Evolutionary conservation across 169 alveolate genomes (phyloP).

Genomic region (Plasmodium gaboni): DNA sequence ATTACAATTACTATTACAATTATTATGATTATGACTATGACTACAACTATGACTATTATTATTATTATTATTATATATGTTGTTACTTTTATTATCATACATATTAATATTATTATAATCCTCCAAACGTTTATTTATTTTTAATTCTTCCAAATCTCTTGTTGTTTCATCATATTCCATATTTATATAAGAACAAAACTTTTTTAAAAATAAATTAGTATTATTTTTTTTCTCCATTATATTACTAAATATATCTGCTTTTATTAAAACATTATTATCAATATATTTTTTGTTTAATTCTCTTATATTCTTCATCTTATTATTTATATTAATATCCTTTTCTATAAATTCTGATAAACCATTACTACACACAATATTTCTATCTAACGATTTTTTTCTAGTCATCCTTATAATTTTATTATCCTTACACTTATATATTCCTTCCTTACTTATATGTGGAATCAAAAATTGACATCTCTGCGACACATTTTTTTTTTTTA

Average conservation of each 20-base stretch:
- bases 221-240: no score
- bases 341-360: background rate
- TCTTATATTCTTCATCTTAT: background rate
- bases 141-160: conserved; percentile 19
- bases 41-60: background rate
- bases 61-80: background rate
- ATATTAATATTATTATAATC: background rate
- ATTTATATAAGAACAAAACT: conserved; percentile 29
- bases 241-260: background rate
- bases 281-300: background rate
- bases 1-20: background rate
- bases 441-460: no score
- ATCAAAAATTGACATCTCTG: no score
- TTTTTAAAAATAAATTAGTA: conserved; percentile 6
- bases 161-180: conserved; percentile 27
- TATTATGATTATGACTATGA: background rate
- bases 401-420: no score
- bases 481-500: no score
- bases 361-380: no score
- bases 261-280: no score
- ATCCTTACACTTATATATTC: no score
- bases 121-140: background rate
- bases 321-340: background rate
- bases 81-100: background rate
- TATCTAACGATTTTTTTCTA: no score